phyloP scores from a whole-genome alignment of 495 filamentous ascomycete species.

The Amphirosellinia nigrospora region DNA sequence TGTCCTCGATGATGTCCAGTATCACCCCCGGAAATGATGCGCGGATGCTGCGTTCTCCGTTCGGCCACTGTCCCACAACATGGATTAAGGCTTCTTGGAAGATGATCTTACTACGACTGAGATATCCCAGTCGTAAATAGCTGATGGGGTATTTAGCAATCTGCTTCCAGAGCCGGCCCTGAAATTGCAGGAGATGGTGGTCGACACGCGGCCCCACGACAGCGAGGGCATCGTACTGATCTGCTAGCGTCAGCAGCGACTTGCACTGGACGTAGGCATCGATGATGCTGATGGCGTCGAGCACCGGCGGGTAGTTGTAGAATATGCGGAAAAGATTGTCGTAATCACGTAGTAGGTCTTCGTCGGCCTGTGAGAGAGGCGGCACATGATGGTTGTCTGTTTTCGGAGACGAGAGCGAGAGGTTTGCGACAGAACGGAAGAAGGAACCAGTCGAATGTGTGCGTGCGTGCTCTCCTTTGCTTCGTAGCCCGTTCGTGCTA shows the following conservation, averaged over 20 bases:
- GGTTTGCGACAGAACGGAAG: conserved; percentile 86
- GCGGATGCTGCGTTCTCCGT: conserved; percentile 75
- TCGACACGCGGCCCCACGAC: conserved; percentile 91
- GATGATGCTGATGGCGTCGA: conserved; percentile 85
- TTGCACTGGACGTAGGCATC: conserved; percentile 93
- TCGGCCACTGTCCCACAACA: conserved; percentile 90
- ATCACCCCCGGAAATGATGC: conserved; percentile 72
- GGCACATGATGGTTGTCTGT: conserved; percentile 36
- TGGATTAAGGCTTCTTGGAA: conserved; percentile 90
- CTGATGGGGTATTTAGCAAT: conserved; percentile 92
- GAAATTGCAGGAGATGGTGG: conserved; percentile 90
- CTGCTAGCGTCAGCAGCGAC: conserved; percentile 78
- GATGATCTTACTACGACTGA: conserved; percentile 82
- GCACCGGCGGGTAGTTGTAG: conserved; percentile 83
- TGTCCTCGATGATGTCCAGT: conserved; percentile 88
- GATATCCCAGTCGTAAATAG: conserved; percentile 87
- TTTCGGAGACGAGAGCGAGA: conserved; percentile 58
- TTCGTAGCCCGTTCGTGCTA: conserved; percentile 27
- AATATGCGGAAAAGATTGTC: conserved; percentile 92
- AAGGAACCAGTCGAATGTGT: conserved; percentile 68
- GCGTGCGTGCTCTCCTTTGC: conserved; percentile 58
- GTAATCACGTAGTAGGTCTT: conserved; percentile 83
- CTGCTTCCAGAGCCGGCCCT: conserved; percentile 86
- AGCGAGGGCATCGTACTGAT: conserved; percentile 88
- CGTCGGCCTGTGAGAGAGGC: conserved; percentile 56